Evolutionary conservation across 1,284 basidiomycete genomes (phyloP).

Genomic region (Dichomitus squalens): DNA sequence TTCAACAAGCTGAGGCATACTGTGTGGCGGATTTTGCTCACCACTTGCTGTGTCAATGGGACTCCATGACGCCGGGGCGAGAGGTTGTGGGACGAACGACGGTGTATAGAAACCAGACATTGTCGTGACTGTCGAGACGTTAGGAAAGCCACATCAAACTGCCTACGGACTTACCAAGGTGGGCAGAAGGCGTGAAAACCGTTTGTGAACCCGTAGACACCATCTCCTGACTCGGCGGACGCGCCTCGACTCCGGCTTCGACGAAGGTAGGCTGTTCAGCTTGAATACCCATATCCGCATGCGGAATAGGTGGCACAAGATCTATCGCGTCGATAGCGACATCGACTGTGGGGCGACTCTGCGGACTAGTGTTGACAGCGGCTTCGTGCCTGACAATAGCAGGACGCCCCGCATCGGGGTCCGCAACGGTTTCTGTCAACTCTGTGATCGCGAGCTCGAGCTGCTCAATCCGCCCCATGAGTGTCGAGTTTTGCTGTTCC

Average conservation of each 20-base stretch:
- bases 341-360: slow-evolving; percentile 5
- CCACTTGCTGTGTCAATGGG: slow-evolving; percentile 2
- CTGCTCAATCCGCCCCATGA: slow-evolving; percentile 11
- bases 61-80: slow-evolving; percentile 12
- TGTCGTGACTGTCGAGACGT: background rate
- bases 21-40: slow-evolving; percentile 1
- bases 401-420: slow-evolving; percentile 20
- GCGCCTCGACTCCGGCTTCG: slow-evolving; percentile 4
- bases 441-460: slow-evolving; percentile 17
- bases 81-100: slow-evolving; percentile 3
- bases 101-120: background rate
- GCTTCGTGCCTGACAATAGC: slow-evolving; percentile 14
- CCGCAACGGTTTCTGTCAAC: slow-evolving; percentile 14
- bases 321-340: slow-evolving; percentile 4
- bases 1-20: too few species aligned
- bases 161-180: background rate
- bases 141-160: background rate
- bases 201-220: background rate
- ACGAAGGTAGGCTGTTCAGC: background rate
- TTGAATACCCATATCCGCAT: slow-evolving; percentile 4
- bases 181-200: background rate
- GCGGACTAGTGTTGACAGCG: slow-evolving; percentile 15
- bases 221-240: background rate
- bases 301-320: background rate
- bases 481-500: background rate